A percentile compares a stretch with the other conserved stretches of the same genome.
These are phyloP conservation scores for Claviceps spartinae DNA, from an alignment of 2,329 filamentous ascomycete genomes.

Conservation along the genomic window DNA sequence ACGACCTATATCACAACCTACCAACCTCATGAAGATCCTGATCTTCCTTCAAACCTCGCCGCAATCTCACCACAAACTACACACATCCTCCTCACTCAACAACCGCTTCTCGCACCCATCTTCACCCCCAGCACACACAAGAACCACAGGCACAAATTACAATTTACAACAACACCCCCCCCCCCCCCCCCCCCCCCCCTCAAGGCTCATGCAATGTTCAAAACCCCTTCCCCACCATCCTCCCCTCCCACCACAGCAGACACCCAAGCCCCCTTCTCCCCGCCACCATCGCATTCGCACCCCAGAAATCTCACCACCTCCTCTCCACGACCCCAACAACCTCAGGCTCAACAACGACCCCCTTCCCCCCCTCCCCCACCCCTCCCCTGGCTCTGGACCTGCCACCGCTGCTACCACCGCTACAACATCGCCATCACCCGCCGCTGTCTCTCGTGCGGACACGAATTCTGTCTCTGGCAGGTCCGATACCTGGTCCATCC, in stretches of 20 bases:
- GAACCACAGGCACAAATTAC: neutral
- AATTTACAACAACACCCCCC: neutral
- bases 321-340: too few relatives aligned
- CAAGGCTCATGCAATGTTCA: neutral
- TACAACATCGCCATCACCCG: constrained; percentile 21
- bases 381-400: constrained; percentile 20
- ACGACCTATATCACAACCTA: too few relatives aligned
- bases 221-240: neutral
- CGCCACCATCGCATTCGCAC: neutral
- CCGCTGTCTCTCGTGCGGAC: constrained; percentile 25
- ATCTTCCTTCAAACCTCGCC: too few relatives aligned
- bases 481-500: neutral
- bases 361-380: constrained; percentile 1
- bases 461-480: constrained; percentile 19
- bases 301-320: too few relatives aligned
- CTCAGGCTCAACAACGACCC: too few relatives aligned
- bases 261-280: neutral
- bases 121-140: neutral
- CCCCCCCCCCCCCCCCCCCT: too few relatives aligned
- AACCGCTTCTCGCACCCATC: too few relatives aligned
- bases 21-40: too few relatives aligned
- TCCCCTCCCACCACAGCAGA: neutral
- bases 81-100: too few relatives aligned
- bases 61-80: too few relatives aligned
- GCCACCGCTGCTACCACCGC: constrained; percentile 15